Percentiles rank a stretch among this genome's conserved stretches.
Evolutionary conservation across 2,329 filamentous ascomycete genomes (phyloP).

Genomic region (Xylariaceae sp.): DNA sequence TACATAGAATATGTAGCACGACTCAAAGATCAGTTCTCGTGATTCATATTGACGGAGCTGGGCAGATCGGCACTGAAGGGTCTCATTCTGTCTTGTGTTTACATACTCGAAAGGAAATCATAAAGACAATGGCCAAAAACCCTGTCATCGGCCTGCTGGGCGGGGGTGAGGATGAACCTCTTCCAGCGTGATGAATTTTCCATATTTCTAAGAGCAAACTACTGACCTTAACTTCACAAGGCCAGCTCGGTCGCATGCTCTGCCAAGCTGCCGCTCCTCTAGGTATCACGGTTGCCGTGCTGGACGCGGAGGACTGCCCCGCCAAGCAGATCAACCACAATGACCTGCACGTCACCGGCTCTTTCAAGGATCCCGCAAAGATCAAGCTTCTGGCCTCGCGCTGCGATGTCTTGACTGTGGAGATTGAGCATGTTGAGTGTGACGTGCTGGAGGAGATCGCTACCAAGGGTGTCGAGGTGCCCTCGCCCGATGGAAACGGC

Average conservation of each 20-base stretch:
- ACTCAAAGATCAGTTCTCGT: not conserved
- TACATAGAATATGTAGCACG: not conserved
- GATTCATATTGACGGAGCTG: not conserved
- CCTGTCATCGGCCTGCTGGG: constrained; percentile 50
- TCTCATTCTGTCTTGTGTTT: not conserved
- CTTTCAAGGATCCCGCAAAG: constrained; percentile 76
- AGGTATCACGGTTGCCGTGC: constrained; percentile 71
- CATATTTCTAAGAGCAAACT: not conserved
- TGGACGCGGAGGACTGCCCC: constrained; percentile 71
- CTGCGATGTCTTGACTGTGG: constrained; percentile 81
- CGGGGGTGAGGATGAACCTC: constrained; percentile 29
- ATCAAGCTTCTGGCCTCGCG: constrained; percentile 72
- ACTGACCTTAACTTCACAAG: constrained; percentile 30
- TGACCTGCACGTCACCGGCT: constrained; percentile 70
- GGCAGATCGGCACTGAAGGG: not conserved
- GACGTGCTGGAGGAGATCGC: constrained; percentile 79
- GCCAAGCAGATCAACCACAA: constrained; percentile 82
- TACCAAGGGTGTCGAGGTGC: constrained; percentile 54
- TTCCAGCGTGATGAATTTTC: not conserved
- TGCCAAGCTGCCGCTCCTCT: constrained; percentile 73
- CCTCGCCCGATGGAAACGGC: constrained; percentile 35
- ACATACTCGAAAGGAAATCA: not conserved
- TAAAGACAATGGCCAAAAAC: constrained; percentile 17
- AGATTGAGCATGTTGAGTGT: constrained; percentile 95
- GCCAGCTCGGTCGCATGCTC: constrained; percentile 89